These are phyloP conservation scores for Fusarium lyarnte DNA, from an alignment of 2,329 filamentous ascomycete species.

Conservation along the genomic window DNA sequence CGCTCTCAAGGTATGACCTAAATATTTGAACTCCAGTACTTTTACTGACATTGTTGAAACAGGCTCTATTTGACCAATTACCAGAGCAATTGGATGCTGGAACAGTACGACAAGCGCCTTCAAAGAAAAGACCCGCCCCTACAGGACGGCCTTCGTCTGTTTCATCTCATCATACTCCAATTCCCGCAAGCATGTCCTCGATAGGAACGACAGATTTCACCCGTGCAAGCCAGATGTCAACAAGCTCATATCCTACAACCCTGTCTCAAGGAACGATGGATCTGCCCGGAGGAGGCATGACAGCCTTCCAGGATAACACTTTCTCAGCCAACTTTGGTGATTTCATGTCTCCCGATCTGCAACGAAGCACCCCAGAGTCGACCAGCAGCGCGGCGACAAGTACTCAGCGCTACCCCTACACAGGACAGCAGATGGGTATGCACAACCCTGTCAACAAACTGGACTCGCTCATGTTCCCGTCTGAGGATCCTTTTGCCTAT, in stretches of 20 bases:
- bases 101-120: slow-evolving; percentile 52
- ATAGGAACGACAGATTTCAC: slow-evolving; percentile 49
- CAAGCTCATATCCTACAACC: slow-evolving; percentile 42
- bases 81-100: slow-evolving; percentile 74
- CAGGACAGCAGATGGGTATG: slow-evolving; percentile 46
- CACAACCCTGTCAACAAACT: slow-evolving; percentile 71
- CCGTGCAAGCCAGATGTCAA: slow-evolving; percentile 44
- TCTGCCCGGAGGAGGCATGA: slow-evolving; percentile 44
- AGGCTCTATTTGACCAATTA: slow-evolving; percentile 86
- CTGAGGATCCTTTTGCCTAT: slow-evolving; percentile 80
- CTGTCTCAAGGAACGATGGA: slow-evolving; percentile 49
- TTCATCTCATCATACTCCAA: slow-evolving; percentile 44
- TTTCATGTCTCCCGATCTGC: slow-evolving; percentile 57
- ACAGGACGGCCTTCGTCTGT: slow-evolving; percentile 46
- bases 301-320: slow-evolving; percentile 48
- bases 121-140: slow-evolving; percentile 67
- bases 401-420: slow-evolving; percentile 49
- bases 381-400: slow-evolving; percentile 53
- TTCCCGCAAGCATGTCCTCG: slow-evolving; percentile 46
- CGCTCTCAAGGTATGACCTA: slow-evolving; percentile 73
- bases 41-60: not conserved
- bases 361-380: slow-evolving; percentile 55
- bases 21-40: slow-evolving; percentile 22
- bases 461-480: slow-evolving; percentile 83
- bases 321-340: slow-evolving; percentile 56